Percentiles rank a stretch among this genome's conserved stretches.
Conservation (phyloP, 192 early-diverging fungal species). For the Anaeromyces robustus region DNA sequence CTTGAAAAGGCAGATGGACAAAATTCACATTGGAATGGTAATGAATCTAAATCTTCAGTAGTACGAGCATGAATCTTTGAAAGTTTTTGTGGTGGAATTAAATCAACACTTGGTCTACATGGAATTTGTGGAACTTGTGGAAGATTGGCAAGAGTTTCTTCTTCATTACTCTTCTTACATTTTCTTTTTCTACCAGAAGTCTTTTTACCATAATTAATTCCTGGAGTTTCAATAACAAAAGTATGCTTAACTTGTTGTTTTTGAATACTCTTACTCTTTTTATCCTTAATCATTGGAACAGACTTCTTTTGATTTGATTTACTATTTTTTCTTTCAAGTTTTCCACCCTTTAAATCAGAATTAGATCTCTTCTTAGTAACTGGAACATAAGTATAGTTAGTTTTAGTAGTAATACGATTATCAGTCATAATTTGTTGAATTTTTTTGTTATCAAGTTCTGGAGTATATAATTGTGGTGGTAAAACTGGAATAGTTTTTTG, state of each 20-base stretch:
- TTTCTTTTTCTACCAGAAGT: background rate
- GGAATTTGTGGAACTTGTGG: background rate
- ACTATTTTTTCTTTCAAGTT: background rate
- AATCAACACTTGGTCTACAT: background rate
- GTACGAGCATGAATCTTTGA: background rate
- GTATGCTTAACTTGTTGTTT: background rate
- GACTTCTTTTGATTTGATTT: background rate
- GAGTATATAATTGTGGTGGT: background rate
- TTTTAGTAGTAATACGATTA: background rate
- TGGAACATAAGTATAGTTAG: background rate
- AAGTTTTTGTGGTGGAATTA: background rate
- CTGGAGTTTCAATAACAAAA: background rate
- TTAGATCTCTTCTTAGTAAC: background rate
- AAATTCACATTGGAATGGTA: background rate
- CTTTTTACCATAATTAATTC: background rate
- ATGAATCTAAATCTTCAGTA: background rate
- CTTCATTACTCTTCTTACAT: background rate
- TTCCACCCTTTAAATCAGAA: background rate
- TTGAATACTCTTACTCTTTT: background rate
- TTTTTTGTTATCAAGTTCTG: background rate
- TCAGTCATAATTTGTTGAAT: background rate
- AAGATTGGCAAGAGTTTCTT: background rate
- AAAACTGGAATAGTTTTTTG: background rate
- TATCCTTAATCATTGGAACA: background rate
- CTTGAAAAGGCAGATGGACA: background rate